These are phyloP conservation scores for Parathielavia hyrcaniae DNA, from an alignment of 495 filamentous ascomycete genomes.

Conservation along the genomic window DNA sequence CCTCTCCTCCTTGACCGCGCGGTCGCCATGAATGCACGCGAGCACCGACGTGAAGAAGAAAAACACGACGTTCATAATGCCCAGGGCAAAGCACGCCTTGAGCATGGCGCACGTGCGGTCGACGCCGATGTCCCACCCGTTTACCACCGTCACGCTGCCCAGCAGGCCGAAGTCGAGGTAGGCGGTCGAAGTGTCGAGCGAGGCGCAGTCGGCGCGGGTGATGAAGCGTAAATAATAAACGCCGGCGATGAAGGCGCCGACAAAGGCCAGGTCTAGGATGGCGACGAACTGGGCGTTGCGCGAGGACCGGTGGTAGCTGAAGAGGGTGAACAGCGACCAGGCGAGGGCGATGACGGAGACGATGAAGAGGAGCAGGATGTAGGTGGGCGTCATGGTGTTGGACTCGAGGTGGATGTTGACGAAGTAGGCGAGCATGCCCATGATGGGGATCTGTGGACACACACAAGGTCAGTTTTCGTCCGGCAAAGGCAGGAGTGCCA, in stretches of 20 bases:
- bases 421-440: slow-evolving; percentile 87
- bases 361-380: slow-evolving; percentile 88
- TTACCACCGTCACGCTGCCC: slow-evolving; percentile 39
- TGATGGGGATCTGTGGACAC: slow-evolving; percentile 58
- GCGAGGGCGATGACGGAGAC: slow-evolving; percentile 69
- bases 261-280: slow-evolving; percentile 71
- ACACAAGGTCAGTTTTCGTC: slow-evolving; percentile 12
- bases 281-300: slow-evolving; percentile 69
- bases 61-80: slow-evolving; percentile 79
- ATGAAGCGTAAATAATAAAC: slow-evolving; percentile 73
- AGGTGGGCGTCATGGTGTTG: slow-evolving; percentile 69
- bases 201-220: slow-evolving; percentile 56
- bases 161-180: slow-evolving; percentile 57
- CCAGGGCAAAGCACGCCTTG: slow-evolving; percentile 79
- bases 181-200: slow-evolving; percentile 40
- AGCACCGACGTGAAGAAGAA: slow-evolving; percentile 67
- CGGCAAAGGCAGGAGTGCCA: background rate
- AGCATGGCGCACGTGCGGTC: slow-evolving; percentile 83
- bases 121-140: slow-evolving; percentile 43
- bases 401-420: slow-evolving; percentile 63
- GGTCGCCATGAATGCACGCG: slow-evolving; percentile 52
- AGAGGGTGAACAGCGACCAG: slow-evolving; percentile 75
- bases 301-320: slow-evolving; percentile 67
- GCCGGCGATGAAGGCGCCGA: slow-evolving; percentile 75
- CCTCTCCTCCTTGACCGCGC: slow-evolving; percentile 15